A percentile compares a stretch with the other conserved stretches of the same genome.
Conservation (phyloP, 257 asterid species). For the Forsythia suspensa region DNA sequence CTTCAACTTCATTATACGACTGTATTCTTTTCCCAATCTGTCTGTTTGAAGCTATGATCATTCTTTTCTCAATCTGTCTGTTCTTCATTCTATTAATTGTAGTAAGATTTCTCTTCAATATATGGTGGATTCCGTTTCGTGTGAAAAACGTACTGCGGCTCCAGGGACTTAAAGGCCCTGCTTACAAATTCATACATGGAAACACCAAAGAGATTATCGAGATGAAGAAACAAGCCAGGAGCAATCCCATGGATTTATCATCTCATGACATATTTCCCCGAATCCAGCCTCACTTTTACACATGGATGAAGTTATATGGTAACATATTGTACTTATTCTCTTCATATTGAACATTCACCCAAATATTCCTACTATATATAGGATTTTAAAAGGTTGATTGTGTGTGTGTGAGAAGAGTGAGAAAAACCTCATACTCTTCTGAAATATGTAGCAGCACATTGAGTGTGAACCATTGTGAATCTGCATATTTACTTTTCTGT, state of each 20-base stretch:
- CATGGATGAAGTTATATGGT: conserved; percentile 60
- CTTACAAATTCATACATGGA: conserved; percentile 52
- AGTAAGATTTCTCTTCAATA: conserved; percentile 21
- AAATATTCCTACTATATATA: too few species aligned
- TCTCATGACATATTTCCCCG: conserved; percentile 51
- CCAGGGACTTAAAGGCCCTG: conserved; percentile 58
- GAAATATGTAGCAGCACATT: too few species aligned
- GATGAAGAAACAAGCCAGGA: conserved; percentile 28
- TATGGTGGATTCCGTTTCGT: conserved; percentile 47
- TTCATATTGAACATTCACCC: neutral
- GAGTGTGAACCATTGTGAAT: too few species aligned
- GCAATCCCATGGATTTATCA: conserved; percentile 33
- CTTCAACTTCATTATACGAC: neutral
- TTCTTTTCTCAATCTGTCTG: conserved; percentile 7
- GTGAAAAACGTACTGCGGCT: conserved; percentile 29
- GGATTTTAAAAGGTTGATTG: too few species aligned
- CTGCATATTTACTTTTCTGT: neutral
- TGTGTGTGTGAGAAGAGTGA: too few species aligned
- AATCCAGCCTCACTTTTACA: conserved; percentile 49
- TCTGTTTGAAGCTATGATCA: conserved; percentile 5
- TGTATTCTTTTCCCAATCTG: neutral
- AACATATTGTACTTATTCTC: neutral
- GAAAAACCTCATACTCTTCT: too few species aligned
- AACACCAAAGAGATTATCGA: conserved; percentile 43
- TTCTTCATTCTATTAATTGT: conserved; percentile 16